phyloP scores from a whole-genome alignment of 371 early-diverging fungal genomes.

The Smittium mucronatum region DNA sequence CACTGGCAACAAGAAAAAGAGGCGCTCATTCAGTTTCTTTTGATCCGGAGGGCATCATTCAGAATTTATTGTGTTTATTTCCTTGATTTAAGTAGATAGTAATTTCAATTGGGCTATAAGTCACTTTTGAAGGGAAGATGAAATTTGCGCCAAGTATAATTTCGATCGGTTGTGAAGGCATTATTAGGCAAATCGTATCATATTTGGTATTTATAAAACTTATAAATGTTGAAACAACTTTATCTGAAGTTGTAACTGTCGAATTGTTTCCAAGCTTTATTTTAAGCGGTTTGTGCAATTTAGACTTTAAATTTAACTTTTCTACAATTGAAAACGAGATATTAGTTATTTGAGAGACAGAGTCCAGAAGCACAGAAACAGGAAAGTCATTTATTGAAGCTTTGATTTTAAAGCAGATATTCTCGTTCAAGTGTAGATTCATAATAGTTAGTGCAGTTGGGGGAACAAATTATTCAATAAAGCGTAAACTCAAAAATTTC shows the following conservation, averaged over 20 bases:
- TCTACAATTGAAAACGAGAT: background rate
- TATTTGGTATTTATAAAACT: background rate
- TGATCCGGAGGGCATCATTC: background rate
- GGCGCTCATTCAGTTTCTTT: background rate
- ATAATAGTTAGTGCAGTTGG: background rate
- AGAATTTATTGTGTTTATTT: background rate
- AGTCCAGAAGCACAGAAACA: background rate
- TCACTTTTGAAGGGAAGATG: background rate
- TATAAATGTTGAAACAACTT: background rate
- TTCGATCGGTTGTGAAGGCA: background rate
- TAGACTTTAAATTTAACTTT: background rate
- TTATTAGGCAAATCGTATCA: background rate
- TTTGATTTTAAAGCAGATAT: background rate
- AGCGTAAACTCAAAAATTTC: background rate
- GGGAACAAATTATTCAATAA: background rate
- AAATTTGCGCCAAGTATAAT: background rate
- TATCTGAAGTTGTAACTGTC: background rate
- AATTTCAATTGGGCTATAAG: background rate
- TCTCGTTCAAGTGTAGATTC: background rate
- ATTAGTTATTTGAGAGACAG: background rate
- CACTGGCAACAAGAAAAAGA: background rate
- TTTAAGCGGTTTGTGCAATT: background rate
- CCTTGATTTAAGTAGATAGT: background rate
- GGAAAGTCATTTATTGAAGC: background rate
- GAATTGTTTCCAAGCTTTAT: background rate